A percentile compares a stretch with the other conserved stretches of the same genome.
Evolutionary conservation across 1,284 basidiomycete species (phyloP).

Genomic region (Wolfiporia cocos): DNA sequence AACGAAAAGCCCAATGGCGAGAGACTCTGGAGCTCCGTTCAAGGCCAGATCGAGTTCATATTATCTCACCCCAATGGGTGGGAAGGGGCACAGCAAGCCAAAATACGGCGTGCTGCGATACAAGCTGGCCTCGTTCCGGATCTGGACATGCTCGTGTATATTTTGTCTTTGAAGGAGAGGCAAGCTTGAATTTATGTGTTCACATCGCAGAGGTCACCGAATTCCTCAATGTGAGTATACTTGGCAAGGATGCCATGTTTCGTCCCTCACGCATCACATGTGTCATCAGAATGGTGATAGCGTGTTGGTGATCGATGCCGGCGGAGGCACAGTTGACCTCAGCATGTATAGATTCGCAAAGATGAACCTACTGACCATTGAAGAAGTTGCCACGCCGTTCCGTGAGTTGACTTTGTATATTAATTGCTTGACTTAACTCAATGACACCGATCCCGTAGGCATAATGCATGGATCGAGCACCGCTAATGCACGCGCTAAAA

Average conservation of each 20-base stretch:
- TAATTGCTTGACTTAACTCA: not conserved
- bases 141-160: slow-evolving; percentile 27
- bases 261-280: too few relatives aligned
- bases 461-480: slow-evolving; percentile 18
- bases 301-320: not conserved
- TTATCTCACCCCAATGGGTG: slow-evolving; percentile 41
- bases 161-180: slow-evolving; percentile 46
- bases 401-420: slow-evolving; percentile 8
- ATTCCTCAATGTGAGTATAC: not conserved
- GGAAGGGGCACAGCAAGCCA: slow-evolving; percentile 35
- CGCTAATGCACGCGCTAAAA: slow-evolving; percentile 21
- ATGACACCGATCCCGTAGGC: slow-evolving; percentile 9
- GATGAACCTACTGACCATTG: not conserved
- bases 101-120: slow-evolving; percentile 32
- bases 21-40: slow-evolving; percentile 30
- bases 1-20: slow-evolving; percentile 34
- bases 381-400: not conserved
- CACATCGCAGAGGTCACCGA: slow-evolving; percentile 31
- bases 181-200: slow-evolving; percentile 41
- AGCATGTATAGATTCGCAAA: not conserved
- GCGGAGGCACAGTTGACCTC: not conserved
- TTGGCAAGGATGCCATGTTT: too few relatives aligned
- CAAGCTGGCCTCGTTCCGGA: slow-evolving; percentile 26
- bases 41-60: slow-evolving; percentile 25
- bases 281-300: slow-evolving; percentile 14